Evolutionary conservation across 148 eudicot species (phyloP), one percentile per base, ranked within the genome.

Genomic region (Persicaria tinctoria): DNA sequence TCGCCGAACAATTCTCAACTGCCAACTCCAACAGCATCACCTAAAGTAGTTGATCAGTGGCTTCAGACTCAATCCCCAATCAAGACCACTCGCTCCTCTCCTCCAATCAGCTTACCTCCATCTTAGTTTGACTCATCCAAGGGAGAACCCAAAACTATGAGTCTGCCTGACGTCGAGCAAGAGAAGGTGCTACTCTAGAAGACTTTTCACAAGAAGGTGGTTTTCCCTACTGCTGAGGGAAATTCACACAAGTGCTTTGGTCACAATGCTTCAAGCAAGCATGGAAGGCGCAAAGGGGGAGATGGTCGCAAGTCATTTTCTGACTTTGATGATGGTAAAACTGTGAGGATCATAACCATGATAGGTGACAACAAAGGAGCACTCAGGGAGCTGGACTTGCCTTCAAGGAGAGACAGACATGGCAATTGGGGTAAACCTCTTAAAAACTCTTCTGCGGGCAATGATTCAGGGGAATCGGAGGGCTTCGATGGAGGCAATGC

Each of bases 301-400:
- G 46, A 4, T 38, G 48, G 17, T 23, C 44, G 12, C 7, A 71
- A 71, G 55, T 71, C 53, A 2, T 17, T 16, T 1, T 66, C 47
- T 14, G 70, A 66, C 23, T 20, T 54, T 7, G 73, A 71, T 16
- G 73, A 71, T 11, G 48, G 70, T 14, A 66, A 66, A 8, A 66
- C 13, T 13, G 55, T 50, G 55, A 71, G 16, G 32, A 71, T 71
- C 55, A 71, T 71, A 46, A 71, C 73, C 73, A 47, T 71, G 73
- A 50, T 32, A 1, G 73, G 73, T 47, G 55, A 71, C 1, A 71
- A 71, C 73, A 71, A 71, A 17, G 73, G 73, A 71, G 73, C 73
- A 3, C 51, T 71, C n/a, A 71, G 48, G 73, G 53, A 71, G 53
- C 70, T 66, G 18, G 9, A 47, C n/a, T 66, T 66, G 6, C 5